phyloP scores from a whole-genome alignment of 1,139 yeast species.

The Yarrowia galli region DNA sequence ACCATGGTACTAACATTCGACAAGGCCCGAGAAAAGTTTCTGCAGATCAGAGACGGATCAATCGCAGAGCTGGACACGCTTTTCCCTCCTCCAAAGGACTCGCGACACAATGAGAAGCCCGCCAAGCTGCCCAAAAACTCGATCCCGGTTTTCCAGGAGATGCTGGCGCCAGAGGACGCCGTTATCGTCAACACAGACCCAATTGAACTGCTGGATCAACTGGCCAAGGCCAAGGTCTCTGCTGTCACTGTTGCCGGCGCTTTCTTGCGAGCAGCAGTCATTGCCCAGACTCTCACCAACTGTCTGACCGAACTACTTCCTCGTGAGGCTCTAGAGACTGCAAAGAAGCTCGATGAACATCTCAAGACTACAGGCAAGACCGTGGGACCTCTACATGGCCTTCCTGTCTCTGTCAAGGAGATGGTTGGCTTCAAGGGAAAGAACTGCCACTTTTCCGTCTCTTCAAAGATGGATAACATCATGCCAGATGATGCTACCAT shows the following conservation, averaged over 20 bases:
- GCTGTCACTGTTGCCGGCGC: constrained; percentile 59
- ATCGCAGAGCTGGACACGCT: constrained; percentile 45
- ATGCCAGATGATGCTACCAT: constrained; percentile 47
- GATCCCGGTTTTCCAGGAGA: constrained; percentile 44
- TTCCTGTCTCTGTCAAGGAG: constrained; percentile 62
- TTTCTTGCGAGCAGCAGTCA: constrained; percentile 63
- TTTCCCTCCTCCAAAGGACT: constrained; percentile 46
- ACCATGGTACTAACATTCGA: constrained; percentile 25
- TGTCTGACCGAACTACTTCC: constrained; percentile 50
- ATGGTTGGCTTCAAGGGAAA: constrained; percentile 57
- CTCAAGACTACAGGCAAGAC: constrained; percentile 52
- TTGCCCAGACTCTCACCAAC: constrained; percentile 63
- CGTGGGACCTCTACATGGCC: constrained; percentile 60
- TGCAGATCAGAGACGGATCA: constrained; percentile 46
- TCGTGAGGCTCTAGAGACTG: constrained; percentile 51
- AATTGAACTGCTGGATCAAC: constrained; percentile 51
- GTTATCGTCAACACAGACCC: constrained; percentile 48
- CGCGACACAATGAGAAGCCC: constrained; percentile 46
- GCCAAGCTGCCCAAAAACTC: constrained; percentile 47
- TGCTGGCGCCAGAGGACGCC: constrained; percentile 45
- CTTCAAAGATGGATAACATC: constrained; percentile 48
- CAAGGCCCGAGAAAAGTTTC: constrained; percentile 8
- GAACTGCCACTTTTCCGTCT: constrained; percentile 55
- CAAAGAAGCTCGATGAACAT: constrained; percentile 53
- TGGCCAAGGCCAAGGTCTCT: constrained; percentile 55